A percentile compares a stretch with the other conserved stretches of the same genome.
phyloP scores from a whole-genome alignment of 495 filamentous ascomycete genomes.

The Chaetomium fimeti region DNA sequence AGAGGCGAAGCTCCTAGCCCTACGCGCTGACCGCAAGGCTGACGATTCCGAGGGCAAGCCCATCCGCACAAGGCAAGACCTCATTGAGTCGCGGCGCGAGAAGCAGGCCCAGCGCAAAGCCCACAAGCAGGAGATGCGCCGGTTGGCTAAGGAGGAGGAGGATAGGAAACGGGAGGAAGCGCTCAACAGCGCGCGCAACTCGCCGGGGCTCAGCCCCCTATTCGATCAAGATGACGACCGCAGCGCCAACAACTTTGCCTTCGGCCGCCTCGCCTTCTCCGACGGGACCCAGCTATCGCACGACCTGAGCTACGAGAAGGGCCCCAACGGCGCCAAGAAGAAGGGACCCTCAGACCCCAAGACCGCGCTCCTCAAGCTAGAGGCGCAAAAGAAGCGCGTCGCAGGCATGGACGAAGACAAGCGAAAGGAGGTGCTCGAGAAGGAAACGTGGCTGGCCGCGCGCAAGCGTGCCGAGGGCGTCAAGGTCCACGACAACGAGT shows the following conservation, averaged over 20 bases:
- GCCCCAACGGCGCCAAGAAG: constrained; percentile 49
- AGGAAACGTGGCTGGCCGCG: constrained; percentile 90
- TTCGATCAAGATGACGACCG: constrained; percentile 56
- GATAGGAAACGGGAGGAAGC: constrained; percentile 65
- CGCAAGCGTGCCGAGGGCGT: constrained; percentile 86
- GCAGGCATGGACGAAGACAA: constrained; percentile 70
- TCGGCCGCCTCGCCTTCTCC: constrained; percentile 80
- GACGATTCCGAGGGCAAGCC: constrained; percentile 75
- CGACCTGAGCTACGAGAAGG: constrained; percentile 58
- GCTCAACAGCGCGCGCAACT: constrained; percentile 60
- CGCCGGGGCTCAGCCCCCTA: constrained; percentile 63
- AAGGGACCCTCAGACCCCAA: constrained; percentile 78
- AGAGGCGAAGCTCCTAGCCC: constrained; percentile 72
- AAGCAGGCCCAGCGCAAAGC: constrained; percentile 82
- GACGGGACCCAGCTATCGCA: constrained; percentile 77
- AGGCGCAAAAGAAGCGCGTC: constrained; percentile 70
- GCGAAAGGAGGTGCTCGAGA: constrained; percentile 81
- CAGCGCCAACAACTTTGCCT: constrained; percentile 68
- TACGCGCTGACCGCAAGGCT: constrained; percentile 79
- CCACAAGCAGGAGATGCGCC: constrained; percentile 78
- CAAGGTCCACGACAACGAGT: constrained; percentile 82
- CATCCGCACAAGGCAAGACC: constrained; percentile 77
- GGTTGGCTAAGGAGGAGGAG: constrained; percentile 73
- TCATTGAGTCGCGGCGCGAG: constrained; percentile 81
- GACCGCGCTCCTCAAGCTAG: constrained; percentile 65